Base-by-base conservation (phyloP, 306 rosid species). In the Cucurbita pepo region DNA sequence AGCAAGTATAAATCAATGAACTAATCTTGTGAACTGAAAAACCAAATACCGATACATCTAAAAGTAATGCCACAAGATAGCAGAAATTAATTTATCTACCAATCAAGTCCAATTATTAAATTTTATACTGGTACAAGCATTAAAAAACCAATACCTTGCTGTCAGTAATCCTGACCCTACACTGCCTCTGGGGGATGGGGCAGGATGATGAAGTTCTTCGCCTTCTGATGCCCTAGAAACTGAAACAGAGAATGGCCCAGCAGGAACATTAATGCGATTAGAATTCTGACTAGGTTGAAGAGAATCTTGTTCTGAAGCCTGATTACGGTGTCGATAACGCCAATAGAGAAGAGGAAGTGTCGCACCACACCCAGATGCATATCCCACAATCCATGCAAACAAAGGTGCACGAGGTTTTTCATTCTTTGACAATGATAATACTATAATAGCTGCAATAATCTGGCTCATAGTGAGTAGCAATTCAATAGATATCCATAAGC, bases 301-400 rank as follows among this genome's bases (percentile, higher is more conserved):
- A 48, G 85, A 71, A 51, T 86, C 93, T 79, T 85, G 97, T 66
- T 86, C 99, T 76, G 89, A 79, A 77, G 50, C 65, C 81, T 82
- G 97, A 79, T 81, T 89, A 77, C 85, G 89, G 77, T 89, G 89
- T 78, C 80, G 79, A 82, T 90, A 94, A 75, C 99, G 89, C 99
- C 99, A 94, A 77, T 81, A 91, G 63, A 94, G 95, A 75, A 94
- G 86, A 82, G 99, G 99, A 62, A 94, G 88, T 44, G 87, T 94
- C 71, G 96, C 95, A 87, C 83, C 84, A 80, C 99, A 89, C 71
- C 99, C 99, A 69, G 86, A 81, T 72, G 97, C 96, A 84, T 91
- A 90, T 15, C 99, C 97, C 37, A 94, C 79, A 54, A 94, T 84
- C 99, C 99, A 94, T 3, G 79, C 88, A 85, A 85, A 85, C 88